Conservation (phyloP, 2,329 filamentous ascomycete species). For the Sporothrix globosa region DNA sequence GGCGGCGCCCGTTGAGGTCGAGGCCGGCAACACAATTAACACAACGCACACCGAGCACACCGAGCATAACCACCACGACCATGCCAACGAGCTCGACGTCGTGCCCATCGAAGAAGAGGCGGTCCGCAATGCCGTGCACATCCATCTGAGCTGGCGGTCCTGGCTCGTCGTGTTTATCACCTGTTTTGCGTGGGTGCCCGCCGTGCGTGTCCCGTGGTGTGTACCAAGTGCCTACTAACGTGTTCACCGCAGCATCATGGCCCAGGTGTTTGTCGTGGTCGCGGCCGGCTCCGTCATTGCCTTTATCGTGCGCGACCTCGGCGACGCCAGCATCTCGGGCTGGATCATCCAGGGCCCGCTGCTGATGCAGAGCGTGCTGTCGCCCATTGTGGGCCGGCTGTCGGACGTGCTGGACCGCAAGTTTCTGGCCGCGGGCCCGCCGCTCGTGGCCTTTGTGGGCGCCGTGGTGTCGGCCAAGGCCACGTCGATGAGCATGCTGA, state of each 20-base stretch:
- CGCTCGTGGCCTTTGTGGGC: constrained; percentile 57
- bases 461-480: constrained; percentile 59
- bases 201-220: not conserved
- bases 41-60: constrained; percentile 13
- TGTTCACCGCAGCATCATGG: constrained; percentile 47
- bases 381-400: constrained; percentile 58
- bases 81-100: constrained; percentile 30
- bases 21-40: not conserved
- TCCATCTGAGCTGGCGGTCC: constrained; percentile 58
- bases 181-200: constrained; percentile 51
- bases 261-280: constrained; percentile 60
- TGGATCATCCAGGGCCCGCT: constrained; percentile 63
- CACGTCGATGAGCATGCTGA: constrained; percentile 58
- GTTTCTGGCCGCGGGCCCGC: constrained; percentile 55
- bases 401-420: constrained; percentile 62
- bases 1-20: not conserved
- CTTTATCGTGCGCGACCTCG: constrained; percentile 59
- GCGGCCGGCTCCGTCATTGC: constrained; percentile 60
- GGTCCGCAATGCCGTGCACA: constrained; percentile 44
- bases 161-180: constrained; percentile 53
- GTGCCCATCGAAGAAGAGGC: constrained; percentile 41
- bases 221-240: not conserved
- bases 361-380: constrained; percentile 60
- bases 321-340: constrained; percentile 53
- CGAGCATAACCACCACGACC: not conserved